Evolutionary conservation across 331 rosid genomes (phyloP), one percentile per base, ranked within the genome.

Genomic region (Pyracantha coccinea): DNA sequence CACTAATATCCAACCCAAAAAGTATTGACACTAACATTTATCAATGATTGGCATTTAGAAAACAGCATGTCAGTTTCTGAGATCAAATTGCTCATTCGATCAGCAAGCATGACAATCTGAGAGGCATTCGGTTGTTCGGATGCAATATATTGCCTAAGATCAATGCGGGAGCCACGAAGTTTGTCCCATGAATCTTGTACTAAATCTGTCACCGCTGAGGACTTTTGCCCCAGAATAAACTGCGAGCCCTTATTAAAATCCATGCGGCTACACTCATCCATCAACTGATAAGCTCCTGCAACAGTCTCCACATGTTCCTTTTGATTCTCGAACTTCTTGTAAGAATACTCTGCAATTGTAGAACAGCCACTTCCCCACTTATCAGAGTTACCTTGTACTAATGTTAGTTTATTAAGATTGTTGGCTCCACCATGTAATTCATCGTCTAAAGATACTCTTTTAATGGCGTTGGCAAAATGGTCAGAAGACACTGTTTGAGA

Each of bases 261-360:
- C 75, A 81, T 72, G 24, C 93, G 91, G 84, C 98, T 93, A 80
- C 88, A 90, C 81, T 90, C 98, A 79, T 93, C 98, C 95, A 89
- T 89, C 83, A 86, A 78, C 38, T 89, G 88, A 78, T 68, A 65
- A 55, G n/a, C 80, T 59, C 50, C 38, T 44, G 80, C 61, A 64
- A 58, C 77, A 67, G 80, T 66, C 80, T 83, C 87, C 69, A 54
- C 78, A 52, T 79, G 82, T 75, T 80, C 89, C 79, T 78, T 68
- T 33, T 16, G 75, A 83, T 68, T 80, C 72, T 77, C 90, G 69
- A 52, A 69, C 82, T 31, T 79, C 77, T 27, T 68, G 27, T 70
- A 54, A 77, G 72, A 72, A 69, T 47, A 71, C 78, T 86, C 75
- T 11, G 60, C 69, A 75, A 66, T 67, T 71, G 76, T 70, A 45